Percentiles rank a stretch among this genome's conserved stretches.
Conservation (phyloP, 2,329 filamentous ascomycete genomes). For the Passalora sequoiae region DNA sequence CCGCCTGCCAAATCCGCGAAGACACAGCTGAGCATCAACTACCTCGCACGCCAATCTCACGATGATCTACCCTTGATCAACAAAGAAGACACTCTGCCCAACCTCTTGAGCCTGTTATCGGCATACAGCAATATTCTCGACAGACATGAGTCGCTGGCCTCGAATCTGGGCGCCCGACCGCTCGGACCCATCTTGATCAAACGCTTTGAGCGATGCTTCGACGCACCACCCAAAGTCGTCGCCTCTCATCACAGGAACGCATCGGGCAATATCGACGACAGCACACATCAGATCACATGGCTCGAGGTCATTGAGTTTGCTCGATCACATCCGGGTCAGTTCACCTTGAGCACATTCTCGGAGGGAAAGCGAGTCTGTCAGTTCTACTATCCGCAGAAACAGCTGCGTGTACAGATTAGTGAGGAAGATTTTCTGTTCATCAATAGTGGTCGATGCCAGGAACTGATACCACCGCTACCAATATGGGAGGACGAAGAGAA, state of each 20-base stretch:
- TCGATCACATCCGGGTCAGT: slow-evolving; percentile 71
- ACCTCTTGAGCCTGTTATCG: slow-evolving; percentile 65
- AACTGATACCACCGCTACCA: slow-evolving; percentile 73
- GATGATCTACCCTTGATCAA: slow-evolving; percentile 59
- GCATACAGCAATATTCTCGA: slow-evolving; percentile 83
- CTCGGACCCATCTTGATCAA: slow-evolving; percentile 78
- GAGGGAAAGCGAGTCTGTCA: slow-evolving; percentile 70
- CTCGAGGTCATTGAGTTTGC: slow-evolving; percentile 81
- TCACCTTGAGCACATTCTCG: slow-evolving; percentile 63
- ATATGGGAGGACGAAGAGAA: slow-evolving; percentile 82
- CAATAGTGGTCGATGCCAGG: slow-evolving; percentile 73
- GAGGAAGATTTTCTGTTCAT: slow-evolving; percentile 86
- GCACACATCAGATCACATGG: slow-evolving; percentile 62
- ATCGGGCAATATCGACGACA: slow-evolving; percentile 34
- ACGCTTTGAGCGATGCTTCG: slow-evolving; percentile 80
- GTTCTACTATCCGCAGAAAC: slow-evolving; percentile 66
- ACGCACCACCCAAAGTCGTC: slow-evolving; percentile 66
- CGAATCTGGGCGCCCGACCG: slow-evolving; percentile 76
- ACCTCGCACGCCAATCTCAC: slow-evolving; percentile 58
- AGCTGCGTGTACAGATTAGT: slow-evolving; percentile 74
- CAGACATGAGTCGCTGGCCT: slow-evolving; percentile 79
- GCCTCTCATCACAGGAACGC: slow-evolving; percentile 48
- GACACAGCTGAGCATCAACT: slow-evolving; percentile 61
- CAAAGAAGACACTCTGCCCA: slow-evolving; percentile 65
- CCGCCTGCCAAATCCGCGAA: slow-evolving; percentile 40